These are phyloP conservation scores for Fraxinus xanthoxyloides DNA, from an alignment of 305 asterid genomes.

Conservation along the genomic window DNA sequence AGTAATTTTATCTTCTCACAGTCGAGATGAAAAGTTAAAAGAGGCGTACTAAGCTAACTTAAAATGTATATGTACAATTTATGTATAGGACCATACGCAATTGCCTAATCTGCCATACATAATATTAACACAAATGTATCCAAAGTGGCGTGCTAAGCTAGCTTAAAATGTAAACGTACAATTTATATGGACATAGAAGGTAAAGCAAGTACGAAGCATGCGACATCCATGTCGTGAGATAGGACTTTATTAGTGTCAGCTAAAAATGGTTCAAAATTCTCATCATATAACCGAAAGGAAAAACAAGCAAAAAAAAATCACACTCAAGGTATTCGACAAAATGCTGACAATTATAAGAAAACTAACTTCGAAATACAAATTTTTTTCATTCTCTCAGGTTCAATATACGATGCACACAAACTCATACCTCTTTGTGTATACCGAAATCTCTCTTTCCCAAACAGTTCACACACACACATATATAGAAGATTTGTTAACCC, in stretches of 20 bases:
- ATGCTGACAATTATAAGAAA: too few relatives aligned
- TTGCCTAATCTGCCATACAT: too few relatives aligned
- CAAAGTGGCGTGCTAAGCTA: too few relatives aligned
- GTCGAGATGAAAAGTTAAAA: too few relatives aligned
- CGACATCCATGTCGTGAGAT: background rate
- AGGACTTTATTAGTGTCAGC: background rate
- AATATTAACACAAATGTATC: too few relatives aligned
- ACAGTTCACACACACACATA: background rate
- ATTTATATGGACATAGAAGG: too few relatives aligned
- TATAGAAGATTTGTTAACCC: background rate
- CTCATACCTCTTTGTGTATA: background rate
- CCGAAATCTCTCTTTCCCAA: background rate
- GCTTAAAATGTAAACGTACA: too few relatives aligned
- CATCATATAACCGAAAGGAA: background rate
- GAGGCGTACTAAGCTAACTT: too few relatives aligned
- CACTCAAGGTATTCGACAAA: background rate
- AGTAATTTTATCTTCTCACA: too few relatives aligned
- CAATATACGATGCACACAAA: background rate
- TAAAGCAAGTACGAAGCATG: background rate
- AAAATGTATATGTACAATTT: too few relatives aligned
- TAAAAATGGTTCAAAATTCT: too few relatives aligned
- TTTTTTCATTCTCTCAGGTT: background rate
- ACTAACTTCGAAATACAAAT: background rate
- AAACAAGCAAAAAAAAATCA: background rate
- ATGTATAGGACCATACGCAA: too few relatives aligned